Percentiles rank a stretch among this genome's conserved stretches.
Evolutionary conservation across 371 early-diverging fungal genomes (phyloP).

Genomic region (Circinella umbellata): DNA sequence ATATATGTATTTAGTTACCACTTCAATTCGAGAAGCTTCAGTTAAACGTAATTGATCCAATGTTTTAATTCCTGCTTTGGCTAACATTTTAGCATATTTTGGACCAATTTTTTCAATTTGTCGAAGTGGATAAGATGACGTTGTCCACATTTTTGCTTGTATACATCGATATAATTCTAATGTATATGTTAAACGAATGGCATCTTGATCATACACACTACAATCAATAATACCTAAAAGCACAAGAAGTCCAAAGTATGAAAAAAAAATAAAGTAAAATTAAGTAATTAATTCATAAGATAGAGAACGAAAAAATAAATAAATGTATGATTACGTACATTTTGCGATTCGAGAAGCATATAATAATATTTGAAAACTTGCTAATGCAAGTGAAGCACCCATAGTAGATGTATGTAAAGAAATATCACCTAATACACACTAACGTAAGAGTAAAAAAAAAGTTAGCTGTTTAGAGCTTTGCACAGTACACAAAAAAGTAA

Average conservation of each 20-base stretch:
- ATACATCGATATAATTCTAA: slow-evolving; percentile 44
- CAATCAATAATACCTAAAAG: slow-evolving; percentile 51
- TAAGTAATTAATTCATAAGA: neutral
- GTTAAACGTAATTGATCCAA: slow-evolving; percentile 38
- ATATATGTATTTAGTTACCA: slow-evolving; percentile 23
- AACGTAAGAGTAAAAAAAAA: neutral
- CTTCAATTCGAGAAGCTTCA: slow-evolving; percentile 50
- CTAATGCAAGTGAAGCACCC: slow-evolving; percentile 27
- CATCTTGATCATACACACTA: slow-evolving; percentile 27
- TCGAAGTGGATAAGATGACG: slow-evolving; percentile 37
- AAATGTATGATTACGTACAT: slow-evolving; percentile 30
- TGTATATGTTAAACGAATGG: slow-evolving; percentile 33
- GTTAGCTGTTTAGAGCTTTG: no score
- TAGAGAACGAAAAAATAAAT: neutral
- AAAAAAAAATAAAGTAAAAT: no score
- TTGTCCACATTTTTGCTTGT: slow-evolving; percentile 47
- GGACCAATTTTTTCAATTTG: slow-evolving; percentile 52
- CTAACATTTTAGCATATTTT: slow-evolving; percentile 32
- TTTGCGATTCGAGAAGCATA: slow-evolving; percentile 40
- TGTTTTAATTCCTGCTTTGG: slow-evolving; percentile 36
- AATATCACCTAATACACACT: slow-evolving; percentile 49
- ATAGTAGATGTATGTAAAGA: slow-evolving; percentile 29
- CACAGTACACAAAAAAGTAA: neutral
- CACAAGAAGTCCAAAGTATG: no score
- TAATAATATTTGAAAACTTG: slow-evolving; percentile 33